Base-by-base conservation (phyloP, 1,284 basidiomycete genomes). In the Cryptococcus hybrid region DNA sequence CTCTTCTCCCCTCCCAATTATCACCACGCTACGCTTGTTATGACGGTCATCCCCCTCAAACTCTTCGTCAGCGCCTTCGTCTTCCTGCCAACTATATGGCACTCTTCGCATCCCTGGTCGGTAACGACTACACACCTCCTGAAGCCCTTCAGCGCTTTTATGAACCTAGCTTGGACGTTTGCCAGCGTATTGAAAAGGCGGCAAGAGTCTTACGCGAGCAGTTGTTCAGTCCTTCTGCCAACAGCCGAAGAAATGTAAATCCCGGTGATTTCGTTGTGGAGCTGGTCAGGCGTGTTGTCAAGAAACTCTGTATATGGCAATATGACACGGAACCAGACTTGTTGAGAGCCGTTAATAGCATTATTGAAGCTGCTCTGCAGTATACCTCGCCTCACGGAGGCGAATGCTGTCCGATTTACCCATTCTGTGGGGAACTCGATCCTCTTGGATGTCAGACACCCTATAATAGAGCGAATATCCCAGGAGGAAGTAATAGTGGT, bases 81-180 rank as follows among this genome's bases (percentile, higher is more conserved):
- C 75, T 93, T 3, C 87, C 90, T 0, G 77, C 84, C 0, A 82
- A 85, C 0, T 82, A 91, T 51, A 83, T 95, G 15, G 90, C 92
- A 1, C 82, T 95, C 8, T 80, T 95, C n/a, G 90, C 87, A 8
- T 86, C 90, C 2, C 79, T 95, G 1, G 84, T 90, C 7, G 92
- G 92, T 36, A 94, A 93, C 71, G 92, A 95, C 74, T 91, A 87
- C 68, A 82, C 86, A 0, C 77, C 83, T 73, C 68, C 82, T 73
- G 63, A 80, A 13, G 68, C 78, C 34, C 77, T 59, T 7, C 56
- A 67, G 4, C 58, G 63, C 1, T 67, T 74, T 58, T 73, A 74
- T 50, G 62, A 70, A 15, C 57, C 55, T 7, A 61, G 62, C 34
- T 47, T 67, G 2, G 62, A 55, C 13, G 48, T 61, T 1, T 58